Evolutionary conservation across 2,329 filamentous ascomycete species (phyloP).

Genomic region (Fusarium sp.): DNA sequence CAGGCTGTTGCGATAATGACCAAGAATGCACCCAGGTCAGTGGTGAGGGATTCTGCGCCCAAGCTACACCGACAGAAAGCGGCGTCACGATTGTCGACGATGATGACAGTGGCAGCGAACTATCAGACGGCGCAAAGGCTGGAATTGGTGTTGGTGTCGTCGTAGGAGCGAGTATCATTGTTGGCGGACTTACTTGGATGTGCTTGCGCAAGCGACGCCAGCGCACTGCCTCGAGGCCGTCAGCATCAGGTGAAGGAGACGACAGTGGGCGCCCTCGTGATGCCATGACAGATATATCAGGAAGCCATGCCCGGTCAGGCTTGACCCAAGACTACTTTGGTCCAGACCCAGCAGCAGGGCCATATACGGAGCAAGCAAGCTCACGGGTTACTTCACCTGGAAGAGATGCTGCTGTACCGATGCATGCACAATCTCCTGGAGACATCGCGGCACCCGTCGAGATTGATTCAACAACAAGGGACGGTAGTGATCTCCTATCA

Average conservation of each 20-base stretch:
- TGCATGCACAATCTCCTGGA: conserved; percentile 60
- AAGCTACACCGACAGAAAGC: conserved; percentile 51
- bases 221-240: conserved; percentile 24
- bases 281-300: conserved; percentile 53
- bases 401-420: conserved; percentile 56
- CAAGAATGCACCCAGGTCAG: conserved; percentile 57
- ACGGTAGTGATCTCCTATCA: conserved; percentile 33
- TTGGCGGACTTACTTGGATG: conserved; percentile 61
- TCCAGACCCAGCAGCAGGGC: conserved; percentile 58
- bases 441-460: conserved; percentile 67
- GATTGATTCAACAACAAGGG: conserved; percentile 58
- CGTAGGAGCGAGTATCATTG: conserved; percentile 56
- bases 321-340: conserved; percentile 59
- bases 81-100: conserved; percentile 48
- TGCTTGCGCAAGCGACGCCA: conserved; percentile 56
- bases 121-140: conserved; percentile 65
- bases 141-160: conserved; percentile 69
- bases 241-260: conserved; percentile 33
- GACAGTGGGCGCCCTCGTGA: conserved; percentile 38
- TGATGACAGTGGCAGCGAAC: conserved; percentile 39
- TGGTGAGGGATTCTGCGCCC: conserved; percentile 56
- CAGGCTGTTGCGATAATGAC: conserved; percentile 63
- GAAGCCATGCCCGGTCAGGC: conserved; percentile 48
- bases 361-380: conserved; percentile 57
- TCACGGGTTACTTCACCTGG: conserved; percentile 50